phyloP scores from a whole-genome alignment of 202 grass and related monocot species.

The Carex arenaria region DNA sequence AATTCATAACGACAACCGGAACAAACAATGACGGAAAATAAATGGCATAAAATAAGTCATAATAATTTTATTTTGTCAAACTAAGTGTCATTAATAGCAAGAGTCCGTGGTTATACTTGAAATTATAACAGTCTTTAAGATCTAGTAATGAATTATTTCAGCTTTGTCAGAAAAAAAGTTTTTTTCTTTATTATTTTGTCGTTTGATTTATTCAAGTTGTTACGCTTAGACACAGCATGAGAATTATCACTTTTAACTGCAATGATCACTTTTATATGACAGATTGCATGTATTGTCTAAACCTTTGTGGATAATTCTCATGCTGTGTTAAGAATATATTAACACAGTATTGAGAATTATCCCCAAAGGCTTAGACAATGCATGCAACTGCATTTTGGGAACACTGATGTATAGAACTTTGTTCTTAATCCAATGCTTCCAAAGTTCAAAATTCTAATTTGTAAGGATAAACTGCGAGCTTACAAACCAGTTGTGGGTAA shows the following conservation, averaged over 20 bases:
- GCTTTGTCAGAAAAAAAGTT: background rate
- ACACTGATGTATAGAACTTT: background rate
- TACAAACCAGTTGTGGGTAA: background rate
- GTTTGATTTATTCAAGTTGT: background rate
- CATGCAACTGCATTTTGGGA: background rate
- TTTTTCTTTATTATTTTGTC: background rate
- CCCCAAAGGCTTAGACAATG: background rate
- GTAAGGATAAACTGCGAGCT: background rate
- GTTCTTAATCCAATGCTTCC: background rate
- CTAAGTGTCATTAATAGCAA: background rate
- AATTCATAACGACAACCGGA: background rate
- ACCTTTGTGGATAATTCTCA: no score
- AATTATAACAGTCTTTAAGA: background rate
- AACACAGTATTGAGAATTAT: background rate
- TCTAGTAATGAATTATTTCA: background rate
- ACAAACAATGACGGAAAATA: background rate
- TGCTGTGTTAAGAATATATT: no score
- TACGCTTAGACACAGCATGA: no score
- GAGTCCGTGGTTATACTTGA: background rate
- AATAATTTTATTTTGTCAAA: no score
- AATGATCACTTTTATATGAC: no score
- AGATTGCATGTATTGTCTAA: no score
- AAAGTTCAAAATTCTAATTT: background rate
- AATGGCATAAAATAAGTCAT: background rate
- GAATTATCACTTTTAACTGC: no score